These are phyloP conservation scores for Lachancea waltii DNA, from an alignment of 805 yeast species.

Conservation along the genomic window DNA sequence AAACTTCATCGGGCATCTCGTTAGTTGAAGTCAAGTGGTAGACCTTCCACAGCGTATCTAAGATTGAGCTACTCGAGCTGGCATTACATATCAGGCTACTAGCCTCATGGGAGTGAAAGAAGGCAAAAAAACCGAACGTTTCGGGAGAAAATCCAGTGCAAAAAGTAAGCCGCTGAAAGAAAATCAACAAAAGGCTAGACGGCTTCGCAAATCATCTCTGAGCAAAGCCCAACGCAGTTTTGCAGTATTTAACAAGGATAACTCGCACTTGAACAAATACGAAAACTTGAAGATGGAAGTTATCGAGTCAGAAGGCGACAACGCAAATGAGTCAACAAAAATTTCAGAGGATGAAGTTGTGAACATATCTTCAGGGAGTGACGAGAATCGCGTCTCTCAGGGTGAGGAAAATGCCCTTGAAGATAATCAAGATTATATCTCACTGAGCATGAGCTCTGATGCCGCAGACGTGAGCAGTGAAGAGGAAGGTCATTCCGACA, in stretches of 20 bases:
- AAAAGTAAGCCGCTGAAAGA: neutral
- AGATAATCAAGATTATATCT: constrained; percentile 38
- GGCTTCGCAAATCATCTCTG: constrained; percentile 31
- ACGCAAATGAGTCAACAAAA: constrained; percentile 22
- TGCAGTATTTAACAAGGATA: constrained; percentile 23
- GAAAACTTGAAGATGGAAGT: constrained; percentile 20
- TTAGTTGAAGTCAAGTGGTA: too few relatives aligned
- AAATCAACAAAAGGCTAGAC: constrained; percentile 13
- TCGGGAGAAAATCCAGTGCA: neutral
- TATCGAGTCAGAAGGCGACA: constrained; percentile 18
- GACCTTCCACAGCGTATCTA: too few relatives aligned
- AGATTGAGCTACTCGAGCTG: neutral
- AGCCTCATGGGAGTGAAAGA: constrained; percentile 1
- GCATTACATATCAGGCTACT: constrained; percentile 3
- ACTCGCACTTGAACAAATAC: constrained; percentile 25
- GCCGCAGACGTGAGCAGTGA: constrained; percentile 14
- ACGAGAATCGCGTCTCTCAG: neutral
- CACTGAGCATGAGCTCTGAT: constrained; percentile 32
- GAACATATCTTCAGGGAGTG: constrained; percentile 10
- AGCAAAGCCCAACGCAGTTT: constrained; percentile 26
- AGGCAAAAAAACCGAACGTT: neutral
- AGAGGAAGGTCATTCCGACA: constrained; percentile 12
- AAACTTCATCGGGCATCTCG: too few relatives aligned
- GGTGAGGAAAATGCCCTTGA: constrained; percentile 27
- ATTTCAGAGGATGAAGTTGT: constrained; percentile 11